Evolutionary conservation across 1,284 basidiomycete species (phyloP).

Genomic region (Leccinum pachyderme): DNA sequence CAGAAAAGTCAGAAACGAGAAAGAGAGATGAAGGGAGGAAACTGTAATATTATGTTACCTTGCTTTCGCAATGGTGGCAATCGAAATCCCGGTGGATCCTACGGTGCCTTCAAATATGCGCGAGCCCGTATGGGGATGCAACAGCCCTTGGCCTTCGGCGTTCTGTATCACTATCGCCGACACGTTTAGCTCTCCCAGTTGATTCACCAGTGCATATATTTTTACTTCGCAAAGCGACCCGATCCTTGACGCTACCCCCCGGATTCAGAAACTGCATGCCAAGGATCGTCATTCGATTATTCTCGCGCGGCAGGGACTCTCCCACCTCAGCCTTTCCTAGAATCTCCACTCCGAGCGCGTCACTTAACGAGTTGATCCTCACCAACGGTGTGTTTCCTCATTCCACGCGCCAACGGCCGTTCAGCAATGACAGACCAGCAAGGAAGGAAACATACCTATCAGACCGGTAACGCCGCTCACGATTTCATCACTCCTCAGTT

Average conservation of each 20-base stretch:
- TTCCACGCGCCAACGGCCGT: not conserved
- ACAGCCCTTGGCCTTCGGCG: conserved; percentile 81
- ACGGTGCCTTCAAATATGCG: conserved; percentile 98
- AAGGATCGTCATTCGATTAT: not conserved
- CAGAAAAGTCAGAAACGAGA: not conserved
- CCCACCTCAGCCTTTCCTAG: conserved; percentile 91
- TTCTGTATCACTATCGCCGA: conserved; percentile 78
- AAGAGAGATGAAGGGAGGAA: not conserved
- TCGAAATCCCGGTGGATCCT: conserved; percentile 95
- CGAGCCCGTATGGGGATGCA: conserved; percentile 87
- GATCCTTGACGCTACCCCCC: conserved; percentile 96
- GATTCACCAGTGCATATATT: not conserved
- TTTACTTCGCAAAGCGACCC: conserved; percentile 86
- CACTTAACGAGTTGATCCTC: conserved; percentile 87
- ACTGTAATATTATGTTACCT: conserved; percentile 54
- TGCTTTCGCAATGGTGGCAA: conserved; percentile 89
- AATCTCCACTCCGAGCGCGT: conserved; percentile 91
- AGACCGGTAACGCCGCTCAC: conserved; percentile 76
- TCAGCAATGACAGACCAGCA: not conserved
- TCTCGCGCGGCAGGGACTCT: not conserved
- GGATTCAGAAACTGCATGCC: conserved; percentile 85
- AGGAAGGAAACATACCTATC: conserved; percentile 58
- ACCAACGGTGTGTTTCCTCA: conserved; percentile 93
- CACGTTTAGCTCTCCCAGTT: conserved; percentile 1
- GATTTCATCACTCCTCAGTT: conserved; percentile 73